phyloP scores from a whole-genome alignment of 805 yeast species.

The Lachancea lanzarotensis region DNA sequence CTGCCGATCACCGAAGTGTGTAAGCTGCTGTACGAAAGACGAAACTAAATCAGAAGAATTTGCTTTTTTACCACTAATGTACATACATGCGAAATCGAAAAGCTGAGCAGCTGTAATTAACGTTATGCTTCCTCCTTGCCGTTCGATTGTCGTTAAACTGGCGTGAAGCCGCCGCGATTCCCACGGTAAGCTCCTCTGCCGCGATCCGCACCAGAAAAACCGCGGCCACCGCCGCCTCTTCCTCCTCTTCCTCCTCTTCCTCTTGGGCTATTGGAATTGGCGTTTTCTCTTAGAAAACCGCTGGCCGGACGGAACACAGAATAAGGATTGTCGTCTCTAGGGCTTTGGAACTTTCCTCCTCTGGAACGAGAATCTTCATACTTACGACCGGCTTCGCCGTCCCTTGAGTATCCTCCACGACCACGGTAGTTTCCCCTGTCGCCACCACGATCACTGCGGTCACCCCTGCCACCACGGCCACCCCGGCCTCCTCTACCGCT shows the following conservation, averaged over 20 bases:
- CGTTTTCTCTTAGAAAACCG: constrained; percentile 22
- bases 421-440: constrained; percentile 11
- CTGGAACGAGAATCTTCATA: constrained; percentile 12
- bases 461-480: constrained; percentile 8
- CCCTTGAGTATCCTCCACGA: constrained; percentile 14
- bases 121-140: neutral
- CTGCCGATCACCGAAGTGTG: constrained; percentile 68
- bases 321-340: constrained; percentile 15
- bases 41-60: neutral
- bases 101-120: neutral
- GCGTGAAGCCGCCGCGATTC: constrained; percentile 7
- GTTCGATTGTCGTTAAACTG: neutral
- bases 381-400: constrained; percentile 13
- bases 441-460: constrained; percentile 10
- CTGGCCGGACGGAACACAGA: constrained; percentile 31
- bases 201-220: constrained; percentile 7
- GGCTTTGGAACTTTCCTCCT: constrained; percentile 9
- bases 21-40: constrained; percentile 45
- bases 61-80: neutral
- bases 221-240: constrained; percentile 10
- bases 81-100: constrained; percentile 5
- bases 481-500: constrained; percentile 13
- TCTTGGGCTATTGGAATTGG: constrained; percentile 9
- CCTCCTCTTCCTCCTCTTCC: constrained; percentile 17
- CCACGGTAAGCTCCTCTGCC: constrained; percentile 8